Evolutionary conservation across 371 early-diverging fungal species (phyloP), one percentile per base, ranked within the genome.

Genomic region (Sporodiniella umbellata): DNA sequence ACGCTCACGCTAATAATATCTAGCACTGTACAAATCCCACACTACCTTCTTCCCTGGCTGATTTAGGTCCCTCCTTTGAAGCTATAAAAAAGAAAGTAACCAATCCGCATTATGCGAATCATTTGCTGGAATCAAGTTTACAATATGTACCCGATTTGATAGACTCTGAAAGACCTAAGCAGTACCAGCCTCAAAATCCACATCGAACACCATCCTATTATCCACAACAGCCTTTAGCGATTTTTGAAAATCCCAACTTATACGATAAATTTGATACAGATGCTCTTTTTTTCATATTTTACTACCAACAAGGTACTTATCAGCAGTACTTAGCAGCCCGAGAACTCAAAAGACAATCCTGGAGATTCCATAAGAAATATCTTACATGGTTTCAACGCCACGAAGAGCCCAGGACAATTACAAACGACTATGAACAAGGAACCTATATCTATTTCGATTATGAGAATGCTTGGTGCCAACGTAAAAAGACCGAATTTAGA

Each of bases 331-430:
- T 98, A 42, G 99, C 99, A 5, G 98, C 98, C 18, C 81, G 87
- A 49, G 98, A 97, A 68, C 75, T 99, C 49, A 99, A 99, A 71
- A 87, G 90, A 58, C 96, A 96, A 64, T 91, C 92, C 21, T 99
- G 99, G 99, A 85, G 99, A 37, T 99, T 96, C 72, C 99, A 99
- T 72, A 98, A 96, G 67, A 96, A 97, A 77, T 98, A 97, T 56
- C 68, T 86, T 55, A 97, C 98, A 19, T 99, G 99, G 99, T 99
- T 99, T 79, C 99, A 99, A 69, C 88, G 99, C 28, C 93, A 93
- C 62, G 96, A 98, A 58, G 98, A 99, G 72, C 99, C 99, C 19
- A 90, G 87, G 64, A 83, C 86, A 14, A 96, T 99, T 45, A 99
- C 96, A 10, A 95, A 97, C 51, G 95, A 97, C 60, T 98, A 93